Base-by-base conservation (phyloP, 176 grass and related monocot genomes). In the Phyllostachys edulis region DNA sequence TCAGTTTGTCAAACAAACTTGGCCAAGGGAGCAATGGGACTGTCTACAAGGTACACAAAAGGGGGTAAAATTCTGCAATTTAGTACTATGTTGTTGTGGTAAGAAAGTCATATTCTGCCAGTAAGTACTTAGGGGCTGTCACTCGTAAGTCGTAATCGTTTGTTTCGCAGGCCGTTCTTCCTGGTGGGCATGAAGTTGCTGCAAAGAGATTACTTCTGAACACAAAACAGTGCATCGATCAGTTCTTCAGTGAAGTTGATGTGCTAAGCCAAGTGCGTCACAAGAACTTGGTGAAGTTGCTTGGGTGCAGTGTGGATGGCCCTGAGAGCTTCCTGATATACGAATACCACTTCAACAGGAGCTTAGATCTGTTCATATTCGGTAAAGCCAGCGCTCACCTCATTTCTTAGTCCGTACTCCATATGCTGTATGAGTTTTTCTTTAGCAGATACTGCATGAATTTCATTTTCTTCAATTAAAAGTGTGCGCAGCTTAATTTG, bases 251-350 rank as follows among this genome's bases (percentile, higher is more conserved):
- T 60, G 91, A 93, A 80, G 87, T 93, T 62, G 47, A 23, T 69
- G 55, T 93, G 17, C 81, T 93, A 54, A 93, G 87, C 42, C 87
- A 81, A 80, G 65, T 90, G 47, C 87, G 86, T 57, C 91, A 93
- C 70, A 93, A 85, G 40, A 89, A 93, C 66, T 64, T 90, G 68
- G 91, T 85, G 78, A 93, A 93, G 82, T 51, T 93, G 79, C 69
- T 90, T 7, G 91, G 91, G n/a, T 93, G 91, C 67, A 90, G 91
- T 47, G 85, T 90, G 2, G 91, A 93, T 75, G 91, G 91, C 79
- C 85, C 91, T 6, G 87, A 93, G 57, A 93, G 84, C 71, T 82
- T 93, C 68, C 70, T 93, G 50, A 85, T 93, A 60, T 90, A 90
- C 68, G 91, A 93, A 36, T 90, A 87, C 55, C 85, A 90, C 60